Evolutionary conservation across 2,329 filamentous ascomycete genomes (phyloP).

Genomic region (Talaromyces sp.): DNA sequence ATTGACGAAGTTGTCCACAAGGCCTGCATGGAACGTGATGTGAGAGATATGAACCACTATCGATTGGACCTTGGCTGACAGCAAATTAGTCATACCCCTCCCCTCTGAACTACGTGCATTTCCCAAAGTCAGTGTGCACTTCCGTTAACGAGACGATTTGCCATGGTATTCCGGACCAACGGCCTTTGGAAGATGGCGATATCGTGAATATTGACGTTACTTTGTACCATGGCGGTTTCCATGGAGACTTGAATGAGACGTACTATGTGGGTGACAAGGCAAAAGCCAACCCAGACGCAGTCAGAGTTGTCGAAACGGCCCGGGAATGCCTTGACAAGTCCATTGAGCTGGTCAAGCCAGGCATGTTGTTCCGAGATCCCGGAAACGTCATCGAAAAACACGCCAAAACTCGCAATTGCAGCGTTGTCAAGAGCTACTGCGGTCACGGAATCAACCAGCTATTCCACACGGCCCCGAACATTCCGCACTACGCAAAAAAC

Average conservation of each 20-base stretch:
- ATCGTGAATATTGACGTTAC: constrained; percentile 97
- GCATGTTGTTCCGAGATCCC: constrained; percentile 85
- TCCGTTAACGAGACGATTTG: constrained; percentile 97
- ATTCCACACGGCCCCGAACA: constrained; percentile 90
- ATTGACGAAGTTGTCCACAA: constrained; percentile 95
- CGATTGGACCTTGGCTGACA: constrained; percentile 12
- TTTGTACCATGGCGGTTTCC: constrained; percentile 89
- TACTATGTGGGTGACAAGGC: constrained; percentile 95
- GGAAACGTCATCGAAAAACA: constrained; percentile 94
- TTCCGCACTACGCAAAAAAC: constrained; percentile 97
- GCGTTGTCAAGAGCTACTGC: constrained; percentile 92
- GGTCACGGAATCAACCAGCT: constrained; percentile 91
- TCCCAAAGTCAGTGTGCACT: constrained; percentile 97
- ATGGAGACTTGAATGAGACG: constrained; percentile 95
- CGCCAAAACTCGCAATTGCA: constrained; percentile 78
- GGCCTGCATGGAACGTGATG: constrained; percentile 85
- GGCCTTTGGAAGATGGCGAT: constrained; percentile 81
- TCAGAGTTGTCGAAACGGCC: constrained; percentile 85
- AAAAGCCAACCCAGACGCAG: constrained; percentile 73
- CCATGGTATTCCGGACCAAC: constrained; percentile 93
- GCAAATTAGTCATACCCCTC: constrained; percentile 76
- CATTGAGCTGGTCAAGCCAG: constrained; percentile 88
- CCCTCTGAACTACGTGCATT: constrained; percentile 89
- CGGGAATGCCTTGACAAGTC: constrained; percentile 86
- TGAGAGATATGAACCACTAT: constrained; percentile 44